A percentile compares a stretch with the other conserved stretches of the same genome.
Conservation (phyloP, 345 rosid species). For the Alliaria petiolata region DNA sequence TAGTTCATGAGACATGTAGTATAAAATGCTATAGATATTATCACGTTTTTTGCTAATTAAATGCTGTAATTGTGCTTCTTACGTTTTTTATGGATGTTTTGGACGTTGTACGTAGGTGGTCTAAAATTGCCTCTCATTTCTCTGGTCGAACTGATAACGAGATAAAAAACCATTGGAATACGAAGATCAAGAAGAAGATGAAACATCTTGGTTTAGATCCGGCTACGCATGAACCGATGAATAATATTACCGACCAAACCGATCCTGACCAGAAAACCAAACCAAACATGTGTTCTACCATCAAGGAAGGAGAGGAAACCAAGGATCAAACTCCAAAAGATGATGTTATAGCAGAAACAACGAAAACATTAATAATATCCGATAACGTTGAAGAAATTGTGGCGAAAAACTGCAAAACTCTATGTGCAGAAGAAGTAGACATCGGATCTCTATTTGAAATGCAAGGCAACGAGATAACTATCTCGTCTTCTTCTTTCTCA, state of each 20-base stretch:
- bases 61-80: neutral
- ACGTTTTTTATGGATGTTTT: constrained; percentile 7
- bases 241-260: constrained; percentile 7
- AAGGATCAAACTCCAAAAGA: constrained; percentile 20
- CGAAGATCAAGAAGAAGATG: constrained; percentile 77
- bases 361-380: neutral
- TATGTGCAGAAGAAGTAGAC: constrained; percentile 38
- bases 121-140: constrained; percentile 86
- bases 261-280: constrained; percentile 16
- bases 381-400: constrained; percentile 19
- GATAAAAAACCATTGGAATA: constrained; percentile 94
- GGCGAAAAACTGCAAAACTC: constrained; percentile 33
- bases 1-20: neutral
- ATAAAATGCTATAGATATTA: no score
- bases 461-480: constrained; percentile 33
- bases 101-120: constrained; percentile 66
- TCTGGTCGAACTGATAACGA: constrained; percentile 94
- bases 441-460: constrained; percentile 27
- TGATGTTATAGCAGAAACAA: constrained; percentile 15
- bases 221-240: constrained; percentile 47
- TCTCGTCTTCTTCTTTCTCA: constrained; percentile 35
- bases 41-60: no score
- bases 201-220: constrained; percentile 69
- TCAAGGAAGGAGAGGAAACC: constrained; percentile 27
- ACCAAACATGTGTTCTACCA: neutral